Evolutionary conservation across 1,284 basidiomycete genomes (phyloP).

Genomic region (Leccinum griseonigrum): DNA sequence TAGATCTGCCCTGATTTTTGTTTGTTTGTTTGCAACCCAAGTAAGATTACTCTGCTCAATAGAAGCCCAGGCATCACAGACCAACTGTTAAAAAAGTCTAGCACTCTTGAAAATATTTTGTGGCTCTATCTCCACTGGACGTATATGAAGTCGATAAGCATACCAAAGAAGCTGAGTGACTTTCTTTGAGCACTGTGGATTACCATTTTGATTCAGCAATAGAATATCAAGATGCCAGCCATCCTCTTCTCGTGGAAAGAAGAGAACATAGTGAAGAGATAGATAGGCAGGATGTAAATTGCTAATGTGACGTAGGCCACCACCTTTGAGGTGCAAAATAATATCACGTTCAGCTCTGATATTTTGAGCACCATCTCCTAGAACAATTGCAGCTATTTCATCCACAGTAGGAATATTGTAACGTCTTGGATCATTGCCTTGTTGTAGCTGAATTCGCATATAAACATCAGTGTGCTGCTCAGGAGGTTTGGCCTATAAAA

Average conservation of each 20-base stretch:
- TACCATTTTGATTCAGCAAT: not conserved
- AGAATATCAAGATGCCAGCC: conserved; percentile 40
- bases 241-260: conserved; percentile 39
- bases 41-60: conserved; percentile 33
- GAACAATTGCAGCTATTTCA: too few relatives aligned
- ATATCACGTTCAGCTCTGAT: too few relatives aligned
- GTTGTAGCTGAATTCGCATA: too few relatives aligned
- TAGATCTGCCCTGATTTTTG: conserved; percentile 33
- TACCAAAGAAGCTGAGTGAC: conserved; percentile 7
- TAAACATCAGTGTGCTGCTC: too few relatives aligned
- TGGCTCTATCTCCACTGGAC: not conserved
- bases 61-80: conserved; percentile 26
- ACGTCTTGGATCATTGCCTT: too few relatives aligned
- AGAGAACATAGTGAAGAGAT: conserved; percentile 38
- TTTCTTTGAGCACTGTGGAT: conserved; percentile 5
- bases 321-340: not conserved
- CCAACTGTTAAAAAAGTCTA: not conserved
- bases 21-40: conserved; percentile 37
- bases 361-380: too few relatives aligned
- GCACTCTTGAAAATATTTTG: not conserved
- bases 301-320: not conserved
- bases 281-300: conserved; percentile 36
- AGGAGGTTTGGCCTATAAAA: too few relatives aligned
- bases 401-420: too few relatives aligned
- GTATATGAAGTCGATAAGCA: not conserved